phyloP scores from a whole-genome alignment of 257 asterid genomes.

The Nicotiana obtusifolia region DNA sequence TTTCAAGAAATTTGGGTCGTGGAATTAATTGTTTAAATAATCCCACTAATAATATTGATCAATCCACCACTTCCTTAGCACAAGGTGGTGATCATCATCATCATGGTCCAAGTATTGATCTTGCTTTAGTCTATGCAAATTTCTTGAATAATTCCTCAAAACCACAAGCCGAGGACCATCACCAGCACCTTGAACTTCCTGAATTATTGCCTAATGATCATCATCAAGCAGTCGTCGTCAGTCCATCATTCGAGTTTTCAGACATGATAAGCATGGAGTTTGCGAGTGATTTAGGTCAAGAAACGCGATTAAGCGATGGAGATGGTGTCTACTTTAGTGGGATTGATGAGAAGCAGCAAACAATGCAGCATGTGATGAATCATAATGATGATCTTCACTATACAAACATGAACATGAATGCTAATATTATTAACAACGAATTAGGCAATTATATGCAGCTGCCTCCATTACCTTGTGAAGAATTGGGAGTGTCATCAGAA shows the following conservation, averaged over 20 bases:
- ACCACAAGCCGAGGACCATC: not conserved
- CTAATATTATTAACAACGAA: not conserved
- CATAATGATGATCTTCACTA: slow-evolving; percentile 2
- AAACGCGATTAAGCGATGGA: slow-evolving; percentile 13
- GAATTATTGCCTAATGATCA: not conserved
- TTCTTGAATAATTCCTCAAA: slow-evolving; percentile 35
- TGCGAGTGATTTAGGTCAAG: not conserved
- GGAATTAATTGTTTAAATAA: not conserved
- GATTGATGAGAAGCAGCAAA: slow-evolving; percentile 14
- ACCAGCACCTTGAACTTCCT: not conserved
- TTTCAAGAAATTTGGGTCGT: not conserved
- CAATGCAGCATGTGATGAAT: not conserved
- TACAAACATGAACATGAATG: not conserved
- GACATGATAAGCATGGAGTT: slow-evolving; percentile 5
- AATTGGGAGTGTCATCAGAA: slow-evolving; percentile 9
- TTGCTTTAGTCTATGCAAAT: slow-evolving; percentile 57
- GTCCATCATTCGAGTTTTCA: slow-evolving; percentile 22
- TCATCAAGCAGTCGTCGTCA: not conserved
- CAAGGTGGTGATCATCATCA: not conserved
- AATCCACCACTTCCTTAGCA: slow-evolving; percentile 7
- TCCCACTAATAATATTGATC: not conserved
- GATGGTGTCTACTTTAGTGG: slow-evolving; percentile 16
- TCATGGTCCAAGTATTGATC: slow-evolving; percentile 39
- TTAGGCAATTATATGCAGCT: slow-evolving; percentile 8
- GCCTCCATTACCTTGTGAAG: slow-evolving; percentile 47